phyloP scores from a whole-genome alignment of 495 filamentous ascomycete genomes.

The Mycothermus thermophilus region DNA sequence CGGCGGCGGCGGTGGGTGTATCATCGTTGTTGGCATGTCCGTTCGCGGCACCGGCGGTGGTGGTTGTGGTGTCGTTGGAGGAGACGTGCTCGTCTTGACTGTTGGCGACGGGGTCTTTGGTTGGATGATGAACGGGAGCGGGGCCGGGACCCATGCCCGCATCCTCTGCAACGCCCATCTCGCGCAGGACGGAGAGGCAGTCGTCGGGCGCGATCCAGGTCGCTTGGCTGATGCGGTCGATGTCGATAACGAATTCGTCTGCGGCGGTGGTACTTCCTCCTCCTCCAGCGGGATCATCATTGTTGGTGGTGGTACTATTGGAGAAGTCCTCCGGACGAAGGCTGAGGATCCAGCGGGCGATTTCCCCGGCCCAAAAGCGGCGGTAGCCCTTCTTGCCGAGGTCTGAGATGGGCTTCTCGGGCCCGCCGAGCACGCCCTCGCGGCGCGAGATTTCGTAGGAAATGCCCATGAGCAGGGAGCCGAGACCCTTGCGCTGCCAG shows the following conservation, averaged over 20 bases:
- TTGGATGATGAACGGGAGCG: constrained; percentile 3
- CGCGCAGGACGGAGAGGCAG: constrained; percentile 57
- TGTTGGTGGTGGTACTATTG: not conserved
- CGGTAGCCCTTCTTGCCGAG: constrained; percentile 67
- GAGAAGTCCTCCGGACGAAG: constrained; percentile 27
- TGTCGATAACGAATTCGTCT: constrained; percentile 21
- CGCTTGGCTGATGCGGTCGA: constrained; percentile 33
- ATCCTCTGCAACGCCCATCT: constrained; percentile 59
- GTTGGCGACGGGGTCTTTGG: too few relatives aligned
- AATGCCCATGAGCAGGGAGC: constrained; percentile 79
- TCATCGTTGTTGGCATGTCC: not conserved
- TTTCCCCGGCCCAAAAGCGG: constrained; percentile 69
- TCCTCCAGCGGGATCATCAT: not conserved
- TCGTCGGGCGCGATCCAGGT: constrained; percentile 78
- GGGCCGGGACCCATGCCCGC: constrained; percentile 30
- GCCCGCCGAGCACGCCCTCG: constrained; percentile 76
- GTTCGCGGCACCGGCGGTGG: too few relatives aligned
- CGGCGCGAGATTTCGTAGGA: constrained; percentile 83
- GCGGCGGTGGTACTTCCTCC: not conserved
- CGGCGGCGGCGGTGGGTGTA: not conserved
- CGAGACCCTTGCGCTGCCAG: constrained; percentile 80
- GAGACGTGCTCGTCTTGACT: too few relatives aligned
- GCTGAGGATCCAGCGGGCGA: constrained; percentile 48
- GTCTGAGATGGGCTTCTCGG: constrained; percentile 83
- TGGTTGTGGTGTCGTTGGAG: too few relatives aligned